Conservation (phyloP, 1,139 yeast species). For the Candida albicans region DNA sequence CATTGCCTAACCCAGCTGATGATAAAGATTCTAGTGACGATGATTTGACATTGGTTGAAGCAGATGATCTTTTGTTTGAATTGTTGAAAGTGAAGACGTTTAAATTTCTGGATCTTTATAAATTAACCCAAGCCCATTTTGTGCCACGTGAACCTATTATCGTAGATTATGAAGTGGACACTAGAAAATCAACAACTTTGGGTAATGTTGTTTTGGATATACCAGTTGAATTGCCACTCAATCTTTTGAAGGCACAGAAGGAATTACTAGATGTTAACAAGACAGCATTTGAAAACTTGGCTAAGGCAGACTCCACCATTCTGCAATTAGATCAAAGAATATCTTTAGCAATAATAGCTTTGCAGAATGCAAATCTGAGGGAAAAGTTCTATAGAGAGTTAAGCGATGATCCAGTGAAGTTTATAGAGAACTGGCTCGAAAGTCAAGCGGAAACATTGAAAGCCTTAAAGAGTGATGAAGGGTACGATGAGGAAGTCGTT, state of each 20-base stretch:
- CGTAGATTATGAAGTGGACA: constrained; percentile 71
- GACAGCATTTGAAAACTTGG: constrained; percentile 37
- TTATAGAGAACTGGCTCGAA: constrained; percentile 70
- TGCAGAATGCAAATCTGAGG: constrained; percentile 55
- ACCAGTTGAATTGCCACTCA: constrained; percentile 56
- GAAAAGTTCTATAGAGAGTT: constrained; percentile 67
- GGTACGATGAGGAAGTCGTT: constrained; percentile 86
- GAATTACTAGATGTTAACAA: constrained; percentile 43
- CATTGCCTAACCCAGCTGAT: constrained; percentile 14
- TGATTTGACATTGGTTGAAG: constrained; percentile 51
- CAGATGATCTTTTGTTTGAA: constrained; percentile 65
- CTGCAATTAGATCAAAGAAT: constrained; percentile 60
- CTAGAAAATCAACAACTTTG: constrained; percentile 72
- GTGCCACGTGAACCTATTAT: constrained; percentile 79
- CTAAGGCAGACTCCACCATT: constrained; percentile 50
- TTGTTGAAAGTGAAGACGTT: constrained; percentile 55
- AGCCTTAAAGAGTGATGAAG: constrained; percentile 81
- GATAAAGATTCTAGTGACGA: constrained; percentile 22
- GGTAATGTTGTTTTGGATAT: constrained; percentile 83
- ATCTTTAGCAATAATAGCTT: constrained; percentile 60
- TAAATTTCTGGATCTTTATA: constrained; percentile 74
- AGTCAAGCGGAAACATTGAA: constrained; percentile 75
- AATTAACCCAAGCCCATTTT: constrained; percentile 56
- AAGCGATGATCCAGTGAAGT: constrained; percentile 73
- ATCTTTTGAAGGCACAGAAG: constrained; percentile 39